Base-by-base conservation (phyloP, 495 filamentous ascomycete genomes). In the Annulohypoxylon maeteangense region DNA sequence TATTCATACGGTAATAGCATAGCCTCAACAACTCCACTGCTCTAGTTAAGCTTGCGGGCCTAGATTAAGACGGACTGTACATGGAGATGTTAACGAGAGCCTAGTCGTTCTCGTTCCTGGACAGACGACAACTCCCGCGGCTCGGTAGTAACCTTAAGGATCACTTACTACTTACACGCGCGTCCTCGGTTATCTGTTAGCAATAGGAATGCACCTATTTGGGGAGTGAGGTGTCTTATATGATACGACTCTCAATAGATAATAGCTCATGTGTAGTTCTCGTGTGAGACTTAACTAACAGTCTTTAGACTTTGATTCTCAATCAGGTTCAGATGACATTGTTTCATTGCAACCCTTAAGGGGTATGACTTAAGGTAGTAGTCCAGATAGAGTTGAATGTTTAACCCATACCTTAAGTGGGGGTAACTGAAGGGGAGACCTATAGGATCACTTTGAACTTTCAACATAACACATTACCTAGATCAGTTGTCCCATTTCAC, bases 61-160 rank as follows among this genome's bases (percentile, higher is more conserved):
- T 65, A 55, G 55, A 48, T 55, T 23, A 25, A 69, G 42, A 57
- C 47, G 51, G 44, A 54, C 45, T 16, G 38, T 55, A 32, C 22
- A 51, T n/a, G 5, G 40, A 27, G 5, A 22, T 20, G 16, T 40
- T 48, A 10, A 29, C 36, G 31, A 38, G 11, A 38, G 45, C 22
- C 34, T 54, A 45, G 7, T 18, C 55, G 54, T 64, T 38, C 22
- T 48, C 40, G 62, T 70, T 65, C 68, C 67, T 65, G 40, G 55
- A 56, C 47, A 29, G 31, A 44, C 4, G 55, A 65, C 11, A 64
- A 59, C 42, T 69, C 54, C 42, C 45, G 40, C 38, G 40, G 36
- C 55, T 65, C 68, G 68, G 68, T 20, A 70, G 68, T 70, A 65
- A 56, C 68, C 54, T 34, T 16, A 36, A 36, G 32, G 50, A 23